Evolutionary conservation across 495 filamentous ascomycete genomes (phyloP).

Genomic region (Baudoinia panamericana): DNA sequence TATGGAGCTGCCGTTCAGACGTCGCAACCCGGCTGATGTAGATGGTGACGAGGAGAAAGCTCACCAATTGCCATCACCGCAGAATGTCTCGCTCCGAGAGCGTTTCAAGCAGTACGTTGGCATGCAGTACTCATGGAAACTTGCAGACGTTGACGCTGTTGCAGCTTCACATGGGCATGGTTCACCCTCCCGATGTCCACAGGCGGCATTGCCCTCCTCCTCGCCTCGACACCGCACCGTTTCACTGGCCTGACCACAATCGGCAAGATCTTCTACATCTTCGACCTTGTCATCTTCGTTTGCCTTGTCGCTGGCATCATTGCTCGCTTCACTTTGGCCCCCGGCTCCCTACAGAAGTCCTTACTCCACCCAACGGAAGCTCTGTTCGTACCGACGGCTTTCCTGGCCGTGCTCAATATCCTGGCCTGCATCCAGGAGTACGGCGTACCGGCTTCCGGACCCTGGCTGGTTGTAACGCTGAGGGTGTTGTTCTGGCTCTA

Average conservation of each 20-base stretch:
- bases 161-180: conserved; percentile 16
- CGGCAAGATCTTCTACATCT: conserved; percentile 31
- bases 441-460: conserved; percentile 18
- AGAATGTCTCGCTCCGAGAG: too few relatives aligned
- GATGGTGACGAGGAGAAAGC: too few relatives aligned
- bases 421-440: conserved; percentile 17
- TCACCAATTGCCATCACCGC: too few relatives aligned
- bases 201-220: conserved; percentile 18
- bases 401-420: conserved; percentile 10
- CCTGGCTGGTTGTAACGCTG: conserved; percentile 32
- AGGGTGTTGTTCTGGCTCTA: conserved; percentile 41
- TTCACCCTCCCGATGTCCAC: conserved; percentile 22
- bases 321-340: conserved; percentile 21
- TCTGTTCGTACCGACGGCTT: conserved; percentile 9
- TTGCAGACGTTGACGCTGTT: too few relatives aligned
- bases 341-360: not conserved
- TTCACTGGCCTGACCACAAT: conserved; percentile 24
- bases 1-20: too few relatives aligned
- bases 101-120: too few relatives aligned
- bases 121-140: too few relatives aligned
- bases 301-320: conserved; percentile 38
- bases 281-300: conserved; percentile 42
- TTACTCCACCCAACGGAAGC: conserved; percentile 22
- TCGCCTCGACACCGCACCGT: conserved; percentile 15
- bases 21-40: too few relatives aligned